A percentile compares a stretch with the other conserved stretches of the same genome.
phyloP scores from a whole-genome alignment of 257 asterid species.

The Jaltomata sinuosa region DNA sequence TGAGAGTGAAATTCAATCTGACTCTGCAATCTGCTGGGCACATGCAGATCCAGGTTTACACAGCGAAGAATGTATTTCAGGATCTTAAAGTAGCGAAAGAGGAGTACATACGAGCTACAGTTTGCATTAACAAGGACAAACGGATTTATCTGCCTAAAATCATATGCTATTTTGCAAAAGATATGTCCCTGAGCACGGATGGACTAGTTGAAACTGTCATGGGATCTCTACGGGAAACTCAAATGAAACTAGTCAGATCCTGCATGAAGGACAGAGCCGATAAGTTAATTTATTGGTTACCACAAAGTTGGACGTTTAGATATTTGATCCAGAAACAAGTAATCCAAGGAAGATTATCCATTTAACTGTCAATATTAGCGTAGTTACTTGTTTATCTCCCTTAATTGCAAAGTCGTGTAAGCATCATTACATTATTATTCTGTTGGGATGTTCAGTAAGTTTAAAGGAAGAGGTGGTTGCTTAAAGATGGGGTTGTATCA shows the following conservation, averaged over 20 bases:
- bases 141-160: conserved; percentile 65
- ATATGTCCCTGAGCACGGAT: conserved; percentile 51
- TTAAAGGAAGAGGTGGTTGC: not conserved
- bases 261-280: conserved; percentile 48
- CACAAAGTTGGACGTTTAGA: conserved; percentile 56
- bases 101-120: conserved; percentile 56
- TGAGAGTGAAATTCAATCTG: not conserved
- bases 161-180: conserved; percentile 54
- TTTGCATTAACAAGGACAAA: conserved; percentile 47
- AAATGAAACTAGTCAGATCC: conserved; percentile 34
- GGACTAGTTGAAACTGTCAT: conserved; percentile 44
- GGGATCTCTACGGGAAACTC: conserved; percentile 40
- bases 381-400: not conserved
- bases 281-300: conserved; percentile 57
- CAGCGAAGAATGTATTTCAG: conserved; percentile 46
- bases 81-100: conserved; percentile 67
- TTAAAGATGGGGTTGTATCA: not conserved
- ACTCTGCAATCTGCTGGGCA: not conserved
- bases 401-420: not conserved
- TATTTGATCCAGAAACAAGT: conserved; percentile 57
- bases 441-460: not conserved
- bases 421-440: not conserved
- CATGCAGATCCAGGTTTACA: conserved; percentile 63
- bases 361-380: conserved; percentile 6
- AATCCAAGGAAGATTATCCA: conserved; percentile 23